These are phyloP conservation scores for Penium margaritaceum DNA, from an alignment of 139 green algal genomes.

Conservation along the genomic window DNA sequence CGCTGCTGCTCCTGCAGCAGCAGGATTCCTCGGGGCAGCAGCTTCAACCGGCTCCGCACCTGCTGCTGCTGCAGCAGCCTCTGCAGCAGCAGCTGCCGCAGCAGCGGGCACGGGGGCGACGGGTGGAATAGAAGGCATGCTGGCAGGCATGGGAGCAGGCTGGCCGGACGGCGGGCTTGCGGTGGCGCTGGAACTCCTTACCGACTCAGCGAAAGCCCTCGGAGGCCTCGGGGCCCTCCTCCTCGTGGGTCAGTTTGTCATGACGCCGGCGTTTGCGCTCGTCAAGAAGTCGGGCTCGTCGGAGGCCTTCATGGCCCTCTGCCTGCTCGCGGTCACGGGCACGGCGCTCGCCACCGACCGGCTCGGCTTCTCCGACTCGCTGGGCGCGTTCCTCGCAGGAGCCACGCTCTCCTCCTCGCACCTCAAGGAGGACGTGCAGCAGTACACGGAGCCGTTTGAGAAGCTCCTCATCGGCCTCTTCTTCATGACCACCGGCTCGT, in stretches of 20 bases:
- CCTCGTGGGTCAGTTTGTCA: slow-evolving; percentile 1
- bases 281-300: slow-evolving; percentile 46
- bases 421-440: slow-evolving; percentile 73
- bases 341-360: slow-evolving; percentile 68
- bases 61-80: background rate
- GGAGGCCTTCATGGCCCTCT: slow-evolving; percentile 90
- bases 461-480: slow-evolving; percentile 86
- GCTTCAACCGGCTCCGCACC: background rate
- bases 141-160: background rate
- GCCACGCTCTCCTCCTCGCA: slow-evolving; percentile 80
- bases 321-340: slow-evolving; percentile 81
- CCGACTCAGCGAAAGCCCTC: background rate
- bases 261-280: slow-evolving; percentile 4
- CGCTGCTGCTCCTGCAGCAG: background rate
- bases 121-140: background rate
- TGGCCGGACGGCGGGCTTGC: background rate
- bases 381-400: slow-evolving; percentile 67
- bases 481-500: slow-evolving; percentile 74
- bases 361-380: slow-evolving; percentile 79
- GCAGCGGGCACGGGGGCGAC: background rate
- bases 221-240: slow-evolving; percentile 29
- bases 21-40: background rate
- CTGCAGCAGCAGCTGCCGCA: background rate
- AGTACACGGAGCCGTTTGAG: slow-evolving; percentile 82
- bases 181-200: background rate